Percentiles rank a stretch among this genome's conserved stretches.
These are phyloP conservation scores for Senna tora DNA, from an alignment of 306 rosid species.

Conservation along the genomic window DNA sequence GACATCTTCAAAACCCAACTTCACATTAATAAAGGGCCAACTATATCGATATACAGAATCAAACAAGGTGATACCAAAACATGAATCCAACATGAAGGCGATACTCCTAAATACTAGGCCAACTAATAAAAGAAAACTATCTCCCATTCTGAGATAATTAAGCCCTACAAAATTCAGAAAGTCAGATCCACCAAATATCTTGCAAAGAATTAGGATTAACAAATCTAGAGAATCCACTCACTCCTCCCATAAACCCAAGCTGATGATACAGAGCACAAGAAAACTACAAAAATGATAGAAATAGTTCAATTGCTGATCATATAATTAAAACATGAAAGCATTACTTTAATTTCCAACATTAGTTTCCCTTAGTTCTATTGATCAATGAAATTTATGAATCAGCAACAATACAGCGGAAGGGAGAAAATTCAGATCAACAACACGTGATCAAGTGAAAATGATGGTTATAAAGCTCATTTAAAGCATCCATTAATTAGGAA, in stretches of 20 bases:
- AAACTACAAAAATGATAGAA: slow-evolving; percentile 2
- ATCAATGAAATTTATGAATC: slow-evolving; percentile 26
- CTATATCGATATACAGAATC: slow-evolving; percentile 7
- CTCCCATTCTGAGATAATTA: slow-evolving; percentile 25
- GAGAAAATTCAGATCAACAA: slow-evolving; percentile 38
- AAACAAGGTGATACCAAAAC: not conserved
- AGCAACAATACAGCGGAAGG: slow-evolving; percentile 30
- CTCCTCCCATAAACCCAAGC: not conserved
- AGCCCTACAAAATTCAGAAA: slow-evolving; percentile 11
- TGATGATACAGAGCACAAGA: slow-evolving; percentile 20
- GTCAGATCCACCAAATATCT: slow-evolving; percentile 2
- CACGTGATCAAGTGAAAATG: slow-evolving; percentile 15
- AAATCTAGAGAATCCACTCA: slow-evolving; percentile 2
- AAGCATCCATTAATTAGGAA: slow-evolving; percentile 21
- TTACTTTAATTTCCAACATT: slow-evolving; percentile 15
- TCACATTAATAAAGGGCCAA: not conserved
- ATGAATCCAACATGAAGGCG: slow-evolving; percentile 22
- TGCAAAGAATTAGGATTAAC: not conserved
- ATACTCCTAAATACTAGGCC: slow-evolving; percentile 11
- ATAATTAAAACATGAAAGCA: not conserved
- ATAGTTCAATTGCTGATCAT: slow-evolving; percentile 27
- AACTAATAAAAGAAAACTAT: slow-evolving; percentile 11
- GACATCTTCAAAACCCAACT: not conserved
- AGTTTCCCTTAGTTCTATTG: slow-evolving; percentile 34
- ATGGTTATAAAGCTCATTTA: slow-evolving; percentile 22